A percentile compares a stretch with the other conserved stretches of the same genome.
phyloP scores from a whole-genome alignment of 1,284 basidiomycete genomes.

The Tranzscheliella williamsii region DNA sequence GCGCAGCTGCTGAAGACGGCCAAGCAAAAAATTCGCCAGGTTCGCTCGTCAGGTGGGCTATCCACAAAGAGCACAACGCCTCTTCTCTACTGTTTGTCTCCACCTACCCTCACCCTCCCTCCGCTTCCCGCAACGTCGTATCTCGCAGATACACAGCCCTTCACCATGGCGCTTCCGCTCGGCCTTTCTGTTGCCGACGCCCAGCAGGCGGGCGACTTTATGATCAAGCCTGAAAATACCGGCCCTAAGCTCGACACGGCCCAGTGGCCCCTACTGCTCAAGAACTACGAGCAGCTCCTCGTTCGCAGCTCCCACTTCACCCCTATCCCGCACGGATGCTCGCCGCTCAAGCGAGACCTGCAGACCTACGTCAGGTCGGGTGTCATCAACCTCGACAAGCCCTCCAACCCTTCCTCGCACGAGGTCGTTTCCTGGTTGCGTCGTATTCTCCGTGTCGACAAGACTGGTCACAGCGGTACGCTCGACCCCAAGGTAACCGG shows the following conservation, averaged over 20 bases:
- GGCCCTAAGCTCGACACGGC: conserved; percentile 74
- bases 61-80: not conserved
- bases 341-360: conserved; percentile 91
- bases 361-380: conserved; percentile 91
- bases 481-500: conserved; percentile 99
- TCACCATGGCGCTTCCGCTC: conserved; percentile 33
- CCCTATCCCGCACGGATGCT: conserved; percentile 88
- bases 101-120: not conserved
- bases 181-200: conserved; percentile 37
- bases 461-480: conserved; percentile 97
- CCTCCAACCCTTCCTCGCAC: conserved; percentile 99
- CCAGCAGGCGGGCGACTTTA: conserved; percentile 58
- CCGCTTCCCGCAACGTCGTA: not conserved
- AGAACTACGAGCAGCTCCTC: conserved; percentile 82
- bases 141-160: not conserved
- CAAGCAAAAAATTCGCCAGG: too few relatives aligned
- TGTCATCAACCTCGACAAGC: conserved; percentile 99
- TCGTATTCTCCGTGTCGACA: conserved; percentile 92
- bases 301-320: conserved; percentile 97
- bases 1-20: too few relatives aligned
- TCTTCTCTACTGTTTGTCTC: not conserved
- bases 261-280: conserved; percentile 94
- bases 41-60: too few relatives aligned
- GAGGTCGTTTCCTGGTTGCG: conserved; percentile 99
- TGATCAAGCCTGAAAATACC: conserved; percentile 62